A percentile compares a stretch with the other conserved stretches of the same genome.
Evolutionary conservation across 2,329 filamentous ascomycete species (phyloP).

Genomic region (Epicoccum nigrum): DNA sequence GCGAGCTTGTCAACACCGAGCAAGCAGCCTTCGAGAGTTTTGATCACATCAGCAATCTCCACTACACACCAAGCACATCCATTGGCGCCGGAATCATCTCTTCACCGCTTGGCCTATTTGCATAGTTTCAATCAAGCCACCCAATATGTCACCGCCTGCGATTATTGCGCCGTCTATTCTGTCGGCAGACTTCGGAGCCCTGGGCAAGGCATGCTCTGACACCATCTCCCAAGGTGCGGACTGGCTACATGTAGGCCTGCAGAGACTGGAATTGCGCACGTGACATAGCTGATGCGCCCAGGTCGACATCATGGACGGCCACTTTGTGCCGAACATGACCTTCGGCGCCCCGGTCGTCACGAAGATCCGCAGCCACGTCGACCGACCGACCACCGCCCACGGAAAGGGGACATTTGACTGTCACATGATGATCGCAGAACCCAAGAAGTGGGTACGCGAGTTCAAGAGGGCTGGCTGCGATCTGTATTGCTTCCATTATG

Average conservation of each 20-base stretch:
- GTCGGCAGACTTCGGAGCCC: slow-evolving; percentile 89
- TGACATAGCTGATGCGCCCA: slow-evolving; percentile 72
- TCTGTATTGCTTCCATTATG: slow-evolving; percentile 99
- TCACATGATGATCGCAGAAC: slow-evolving; percentile 99
- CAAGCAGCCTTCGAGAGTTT: slow-evolving; percentile 38
- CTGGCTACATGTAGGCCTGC: slow-evolving; percentile 47
- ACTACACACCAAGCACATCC: slow-evolving; percentile 19
- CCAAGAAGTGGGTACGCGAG: slow-evolving; percentile 96
- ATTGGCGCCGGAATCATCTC: slow-evolving; percentile 24
- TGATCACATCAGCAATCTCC: slow-evolving; percentile 33
- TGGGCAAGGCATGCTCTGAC: slow-evolving; percentile 83
- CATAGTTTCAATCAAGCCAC: slow-evolving; percentile 20
- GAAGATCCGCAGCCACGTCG: slow-evolving; percentile 87
- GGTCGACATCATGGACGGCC: slow-evolving; percentile 97
- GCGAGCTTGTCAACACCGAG: slow-evolving; percentile 39
- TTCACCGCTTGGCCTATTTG: slow-evolving; percentile 5
- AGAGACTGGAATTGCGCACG: neutral
- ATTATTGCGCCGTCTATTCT: slow-evolving; percentile 99
- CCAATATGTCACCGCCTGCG: slow-evolving; percentile 80
- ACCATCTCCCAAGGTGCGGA: slow-evolving; percentile 85
- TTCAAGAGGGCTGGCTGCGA: slow-evolving; percentile 95
- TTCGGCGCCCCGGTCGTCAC: slow-evolving; percentile 95
- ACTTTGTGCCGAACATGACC: slow-evolving; percentile 98
- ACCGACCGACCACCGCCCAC: slow-evolving; percentile 69
- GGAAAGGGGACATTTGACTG: slow-evolving; percentile 96